phyloP scores from a whole-genome alignment of 2,329 filamentous ascomycete species.

The Neofusicoccum parvum region DNA sequence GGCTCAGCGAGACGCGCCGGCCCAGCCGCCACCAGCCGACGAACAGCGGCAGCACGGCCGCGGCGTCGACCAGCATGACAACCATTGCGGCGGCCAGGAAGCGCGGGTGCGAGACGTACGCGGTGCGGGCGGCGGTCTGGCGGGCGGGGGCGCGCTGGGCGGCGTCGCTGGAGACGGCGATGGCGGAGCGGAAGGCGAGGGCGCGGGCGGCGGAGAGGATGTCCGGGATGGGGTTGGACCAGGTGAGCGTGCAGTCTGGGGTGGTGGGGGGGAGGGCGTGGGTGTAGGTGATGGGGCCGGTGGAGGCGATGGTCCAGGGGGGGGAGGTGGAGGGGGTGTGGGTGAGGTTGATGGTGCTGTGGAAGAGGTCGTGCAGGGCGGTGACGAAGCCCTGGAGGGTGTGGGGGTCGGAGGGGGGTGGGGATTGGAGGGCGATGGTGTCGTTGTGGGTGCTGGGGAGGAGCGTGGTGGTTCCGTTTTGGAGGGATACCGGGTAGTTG shows the following conservation, averaged over 20 bases:
- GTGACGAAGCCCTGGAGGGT: no score
- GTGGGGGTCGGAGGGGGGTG: no score
- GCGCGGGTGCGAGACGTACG: constrained; percentile 20
- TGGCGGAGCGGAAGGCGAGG: not conserved
- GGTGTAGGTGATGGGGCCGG: not conserved
- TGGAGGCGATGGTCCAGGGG: not conserved
- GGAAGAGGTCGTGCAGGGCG: not conserved
- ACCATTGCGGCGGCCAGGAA: constrained; percentile 25
- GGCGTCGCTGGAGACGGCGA: not conserved
- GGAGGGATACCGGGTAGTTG: constrained; percentile 22
- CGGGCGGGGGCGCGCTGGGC: not conserved
- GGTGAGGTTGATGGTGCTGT: not conserved
- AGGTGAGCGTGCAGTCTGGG: not conserved
- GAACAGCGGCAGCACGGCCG: constrained; percentile 29
- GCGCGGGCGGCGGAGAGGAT: not conserved
- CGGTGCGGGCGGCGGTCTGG: constrained; percentile 3
- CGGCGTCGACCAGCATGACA: constrained; percentile 25
- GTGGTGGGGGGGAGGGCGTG: not conserved
- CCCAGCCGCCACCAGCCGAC: constrained; percentile 35
- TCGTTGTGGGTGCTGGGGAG: not conserved
- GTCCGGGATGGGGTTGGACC: not conserved
- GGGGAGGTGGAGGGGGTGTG: no score
- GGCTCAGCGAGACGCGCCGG: constrained; percentile 32
- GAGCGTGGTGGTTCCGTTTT: constrained; percentile 21
- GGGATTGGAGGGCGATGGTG: not conserved